Conservation (phyloP, 148 eudicot species). For the Chenopodium album region DNA sequence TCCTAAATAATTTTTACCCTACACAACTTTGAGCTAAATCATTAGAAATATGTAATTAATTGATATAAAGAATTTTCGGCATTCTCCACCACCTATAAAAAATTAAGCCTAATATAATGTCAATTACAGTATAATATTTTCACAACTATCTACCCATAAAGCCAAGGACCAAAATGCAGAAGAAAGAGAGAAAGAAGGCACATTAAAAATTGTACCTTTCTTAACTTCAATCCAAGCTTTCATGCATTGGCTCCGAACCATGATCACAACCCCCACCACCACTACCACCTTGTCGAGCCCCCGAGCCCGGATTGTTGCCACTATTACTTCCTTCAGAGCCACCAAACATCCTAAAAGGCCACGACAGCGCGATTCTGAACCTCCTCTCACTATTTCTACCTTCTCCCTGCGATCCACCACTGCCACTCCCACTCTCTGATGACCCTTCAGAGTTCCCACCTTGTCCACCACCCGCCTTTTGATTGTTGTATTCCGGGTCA, state of each 20-base stretch:
- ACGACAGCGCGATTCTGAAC: conserved; percentile 42
- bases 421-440: not conserved
- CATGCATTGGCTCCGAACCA: conserved; percentile 12
- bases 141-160: not conserved
- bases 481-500: conserved; percentile 60
- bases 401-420: not conserved
- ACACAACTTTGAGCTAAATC: too few species aligned
- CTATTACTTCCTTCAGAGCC: not conserved
- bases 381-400: conserved; percentile 28
- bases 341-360: conserved; percentile 36
- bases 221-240: conserved; percentile 24
- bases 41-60: too few species aligned
- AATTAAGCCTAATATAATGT: too few species aligned
- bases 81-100: not conserved
- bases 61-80: not conserved
- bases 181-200: not conserved
- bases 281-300: conserved; percentile 15
- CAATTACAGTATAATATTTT: too few species aligned
- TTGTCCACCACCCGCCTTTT: conserved; percentile 3
- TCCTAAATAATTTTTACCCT: too few species aligned
- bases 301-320: conserved; percentile 9
- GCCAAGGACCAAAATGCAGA: not conserved
- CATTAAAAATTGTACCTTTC: conserved; percentile 15
- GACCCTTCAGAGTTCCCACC: conserved; percentile 14
- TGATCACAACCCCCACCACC: conserved; percentile 7